phyloP scores from a whole-genome alignment of 805 yeast species.

The Nakazawaea populi region DNA sequence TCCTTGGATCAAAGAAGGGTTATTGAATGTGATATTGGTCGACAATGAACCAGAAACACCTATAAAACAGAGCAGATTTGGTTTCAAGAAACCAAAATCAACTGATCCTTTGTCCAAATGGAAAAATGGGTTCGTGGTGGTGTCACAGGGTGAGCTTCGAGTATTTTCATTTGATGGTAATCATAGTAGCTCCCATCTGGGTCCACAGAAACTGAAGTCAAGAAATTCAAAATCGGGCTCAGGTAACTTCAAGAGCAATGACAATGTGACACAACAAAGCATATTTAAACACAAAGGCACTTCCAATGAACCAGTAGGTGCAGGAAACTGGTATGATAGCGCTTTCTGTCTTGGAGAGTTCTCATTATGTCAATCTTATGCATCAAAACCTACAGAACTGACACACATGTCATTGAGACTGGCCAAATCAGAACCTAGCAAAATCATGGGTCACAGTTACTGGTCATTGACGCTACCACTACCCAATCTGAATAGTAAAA shows the following conservation, averaged over 20 bases:
- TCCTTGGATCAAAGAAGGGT: constrained; percentile 75
- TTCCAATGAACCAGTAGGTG: constrained; percentile 23
- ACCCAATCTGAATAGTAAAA: constrained; percentile 20
- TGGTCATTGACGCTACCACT: constrained; percentile 56
- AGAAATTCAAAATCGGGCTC: constrained; percentile 2
- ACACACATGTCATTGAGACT: constrained; percentile 14
- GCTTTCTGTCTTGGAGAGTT: constrained; percentile 52
- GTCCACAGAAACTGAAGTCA: constrained; percentile 8
- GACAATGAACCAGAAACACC: constrained; percentile 30
- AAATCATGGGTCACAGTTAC: constrained; percentile 20
- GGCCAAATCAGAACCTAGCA: constrained; percentile 18
- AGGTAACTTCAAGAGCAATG: too few relatives aligned
- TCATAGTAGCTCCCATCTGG: background rate
- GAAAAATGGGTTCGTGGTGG: constrained; percentile 56
- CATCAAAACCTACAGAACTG: constrained; percentile 22
- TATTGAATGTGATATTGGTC: constrained; percentile 32
- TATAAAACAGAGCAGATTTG: background rate
- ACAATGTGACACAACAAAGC: background rate
- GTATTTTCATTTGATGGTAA: constrained; percentile 42
- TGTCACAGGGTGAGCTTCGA: constrained; percentile 58
- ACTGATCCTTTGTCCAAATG: constrained; percentile 19
- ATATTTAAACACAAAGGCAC: background rate
- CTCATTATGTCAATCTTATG: constrained; percentile 47
- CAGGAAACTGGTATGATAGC: constrained; percentile 65
- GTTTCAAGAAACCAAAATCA: constrained; percentile 6